Percentiles rank a stretch among this genome's conserved stretches.
These are phyloP conservation scores for Collybia nuda DNA, from an alignment of 768 basidiomycete genomes.

Conservation along the genomic window DNA sequence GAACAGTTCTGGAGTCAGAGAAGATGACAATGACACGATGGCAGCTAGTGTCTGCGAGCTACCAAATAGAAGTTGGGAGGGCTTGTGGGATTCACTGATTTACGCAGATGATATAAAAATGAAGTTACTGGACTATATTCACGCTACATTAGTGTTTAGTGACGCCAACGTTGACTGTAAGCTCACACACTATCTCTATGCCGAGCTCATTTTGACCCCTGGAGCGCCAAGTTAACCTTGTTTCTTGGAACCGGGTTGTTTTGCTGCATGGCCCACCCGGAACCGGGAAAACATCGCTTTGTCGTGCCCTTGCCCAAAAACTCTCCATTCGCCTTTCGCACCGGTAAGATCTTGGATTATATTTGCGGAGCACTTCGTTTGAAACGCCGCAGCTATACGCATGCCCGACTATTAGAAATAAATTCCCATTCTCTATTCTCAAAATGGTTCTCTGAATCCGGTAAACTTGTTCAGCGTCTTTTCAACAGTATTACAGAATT, in stretches of 20 bases:
- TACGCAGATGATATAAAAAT: conserved; percentile 84
- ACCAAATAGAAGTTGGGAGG: conserved; percentile 82
- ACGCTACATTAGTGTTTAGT: conserved; percentile 90
- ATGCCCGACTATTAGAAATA: conserved; percentile 90
- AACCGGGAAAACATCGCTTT: conserved; percentile 95
- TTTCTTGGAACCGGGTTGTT: conserved; percentile 95
- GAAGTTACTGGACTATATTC: conserved; percentile 89
- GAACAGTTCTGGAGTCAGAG: conserved; percentile 46
- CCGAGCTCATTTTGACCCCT: conserved; percentile 1
- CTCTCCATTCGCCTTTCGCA: conserved; percentile 87
- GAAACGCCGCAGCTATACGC: conserved; percentile 63
- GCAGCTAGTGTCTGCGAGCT: conserved; percentile 90
- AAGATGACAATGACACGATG: conserved; percentile 76
- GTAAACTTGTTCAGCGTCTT: conserved; percentile 93
- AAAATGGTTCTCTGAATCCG: conserved; percentile 99
- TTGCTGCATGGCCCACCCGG: conserved; percentile 96
- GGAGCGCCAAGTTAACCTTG: conserved; percentile 68
- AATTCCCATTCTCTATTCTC: conserved; percentile 98
- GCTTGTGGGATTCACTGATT: conserved; percentile 91
- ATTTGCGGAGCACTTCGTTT: too few species aligned
- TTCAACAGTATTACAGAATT: conserved; percentile 89
- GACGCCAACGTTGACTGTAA: conserved; percentile 84
- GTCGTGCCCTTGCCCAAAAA: conserved; percentile 94
- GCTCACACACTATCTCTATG: conserved; percentile 26
- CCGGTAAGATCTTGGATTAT: conserved; percentile 45